phyloP scores from a whole-genome alignment of 2,329 filamentous ascomycete species.

The Venturia carpophila region DNA sequence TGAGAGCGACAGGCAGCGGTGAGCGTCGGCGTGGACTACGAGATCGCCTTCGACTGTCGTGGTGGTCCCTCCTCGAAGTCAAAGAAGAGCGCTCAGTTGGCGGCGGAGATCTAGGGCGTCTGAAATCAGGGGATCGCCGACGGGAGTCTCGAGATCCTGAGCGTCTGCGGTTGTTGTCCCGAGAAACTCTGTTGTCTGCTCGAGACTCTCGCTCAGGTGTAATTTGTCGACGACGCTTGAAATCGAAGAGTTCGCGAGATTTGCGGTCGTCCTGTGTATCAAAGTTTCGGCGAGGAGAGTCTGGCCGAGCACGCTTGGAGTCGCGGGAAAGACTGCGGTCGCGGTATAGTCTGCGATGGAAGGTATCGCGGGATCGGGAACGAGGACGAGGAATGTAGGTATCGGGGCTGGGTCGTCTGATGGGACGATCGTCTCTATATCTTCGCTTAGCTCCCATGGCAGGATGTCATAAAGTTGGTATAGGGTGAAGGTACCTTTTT shows the following conservation, averaged over 20 bases:
- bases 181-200: not conserved
- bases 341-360: conserved; percentile 9
- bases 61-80: not conserved
- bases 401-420: conserved; percentile 29
- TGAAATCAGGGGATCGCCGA: conserved; percentile 12
- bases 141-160: conserved; percentile 12
- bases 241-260: conserved; percentile 21
- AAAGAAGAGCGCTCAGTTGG: not conserved
- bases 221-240: conserved; percentile 19
- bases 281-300: conserved; percentile 17
- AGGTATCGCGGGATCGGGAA: conserved; percentile 25
- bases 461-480: not conserved
- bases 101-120: conserved; percentile 12
- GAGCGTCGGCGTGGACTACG: conserved; percentile 5
- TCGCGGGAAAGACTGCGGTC: conserved; percentile 23
- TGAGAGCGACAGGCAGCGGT: not conserved
- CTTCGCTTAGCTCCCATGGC: conserved; percentile 1
- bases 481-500: not conserved
- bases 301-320: not conserved
- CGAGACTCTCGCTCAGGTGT: conserved; percentile 15
- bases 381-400: conserved; percentile 25
- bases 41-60: conserved; percentile 3
- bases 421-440: conserved; percentile 29
- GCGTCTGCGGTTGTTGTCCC: conserved; percentile 7
- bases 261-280: conserved; percentile 22